phyloP scores from a whole-genome alignment of 352 stramenopile genomes.

The Phytophthora brassicae region DNA sequence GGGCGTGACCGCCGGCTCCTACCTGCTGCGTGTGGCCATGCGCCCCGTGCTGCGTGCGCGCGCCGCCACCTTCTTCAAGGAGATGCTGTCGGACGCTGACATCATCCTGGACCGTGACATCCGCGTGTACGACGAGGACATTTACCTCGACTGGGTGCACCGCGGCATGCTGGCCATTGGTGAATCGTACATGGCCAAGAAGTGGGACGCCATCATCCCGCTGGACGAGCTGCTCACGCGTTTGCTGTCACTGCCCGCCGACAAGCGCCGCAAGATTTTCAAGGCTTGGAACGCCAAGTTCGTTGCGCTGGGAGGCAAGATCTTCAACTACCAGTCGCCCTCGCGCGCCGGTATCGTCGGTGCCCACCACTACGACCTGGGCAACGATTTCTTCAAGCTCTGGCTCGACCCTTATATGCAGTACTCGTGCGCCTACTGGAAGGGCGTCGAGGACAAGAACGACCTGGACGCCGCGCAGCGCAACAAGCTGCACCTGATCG shows the following conservation, averaged over 20 bases:
- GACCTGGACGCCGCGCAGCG: conserved; percentile 83
- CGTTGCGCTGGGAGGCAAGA: conserved; percentile 65
- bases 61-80: conserved; percentile 77
- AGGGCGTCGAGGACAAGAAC: conserved; percentile 66
- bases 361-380: conserved; percentile 86
- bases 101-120: conserved; percentile 85
- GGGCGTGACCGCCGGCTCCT: conserved; percentile 65
- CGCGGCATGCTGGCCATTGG: conserved; percentile 84
- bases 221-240: conserved; percentile 78
- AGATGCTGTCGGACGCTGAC: conserved; percentile 78
- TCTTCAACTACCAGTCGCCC: conserved; percentile 89
- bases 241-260: conserved; percentile 63
- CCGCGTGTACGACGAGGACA: conserved; percentile 75
- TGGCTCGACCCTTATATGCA: conserved; percentile 88
- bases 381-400: conserved; percentile 90
- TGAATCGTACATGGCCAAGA: conserved; percentile 89
- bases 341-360: conserved; percentile 82
- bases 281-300: conserved; percentile 89
- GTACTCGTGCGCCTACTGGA: conserved; percentile 88
- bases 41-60: conserved; percentile 67
- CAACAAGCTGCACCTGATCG: conserved; percentile 89
- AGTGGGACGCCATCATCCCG: conserved; percentile 83
- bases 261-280: conserved; percentile 83
- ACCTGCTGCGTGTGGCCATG: conserved; percentile 67
- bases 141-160: conserved; percentile 87